Percentiles rank a stretch among this genome's conserved stretches.
Conservation (phyloP, 2,329 filamentous ascomycete species). For the Fusarium armeniacum region DNA sequence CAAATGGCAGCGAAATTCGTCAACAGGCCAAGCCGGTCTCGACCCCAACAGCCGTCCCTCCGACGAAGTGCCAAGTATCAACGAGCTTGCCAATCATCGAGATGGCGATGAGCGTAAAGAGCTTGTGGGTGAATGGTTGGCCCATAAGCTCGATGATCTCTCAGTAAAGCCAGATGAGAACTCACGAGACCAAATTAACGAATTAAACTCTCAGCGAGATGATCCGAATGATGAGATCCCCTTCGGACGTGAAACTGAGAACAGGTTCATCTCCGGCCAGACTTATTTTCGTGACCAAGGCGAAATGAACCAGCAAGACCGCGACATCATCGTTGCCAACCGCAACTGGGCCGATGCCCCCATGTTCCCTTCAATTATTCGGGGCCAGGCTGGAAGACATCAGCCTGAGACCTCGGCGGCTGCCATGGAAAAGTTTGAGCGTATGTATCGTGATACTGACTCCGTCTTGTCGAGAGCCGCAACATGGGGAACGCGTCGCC, state of each 20-base stretch:
- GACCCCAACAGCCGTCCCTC: conserved; percentile 62
- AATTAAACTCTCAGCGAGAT: conserved; percentile 44
- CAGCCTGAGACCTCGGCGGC: conserved; percentile 67
- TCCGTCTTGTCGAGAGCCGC: conserved; percentile 74
- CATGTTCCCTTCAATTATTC: conserved; percentile 60
- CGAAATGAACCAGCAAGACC: conserved; percentile 61
- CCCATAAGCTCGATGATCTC: conserved; percentile 52
- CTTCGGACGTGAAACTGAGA: conserved; percentile 64
- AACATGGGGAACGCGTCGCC: conserved; percentile 78
- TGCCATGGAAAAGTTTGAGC: conserved; percentile 67
- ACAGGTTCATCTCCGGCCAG: conserved; percentile 63
- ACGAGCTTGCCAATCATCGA: conserved; percentile 61
- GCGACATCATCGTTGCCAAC: conserved; percentile 63
- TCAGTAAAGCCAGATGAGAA: conserved; percentile 48
- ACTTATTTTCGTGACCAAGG: conserved; percentile 63
- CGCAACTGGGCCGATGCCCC: conserved; percentile 66
- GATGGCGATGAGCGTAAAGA: conserved; percentile 63
- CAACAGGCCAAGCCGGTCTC: conserved; percentile 61
- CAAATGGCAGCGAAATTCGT: conserved; percentile 57
- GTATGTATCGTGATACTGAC: conserved; percentile 67
- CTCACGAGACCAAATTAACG: conserved; percentile 40
- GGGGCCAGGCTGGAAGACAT: conserved; percentile 49
- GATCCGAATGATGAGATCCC: conserved; percentile 58
- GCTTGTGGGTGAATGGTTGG: conserved; percentile 67
- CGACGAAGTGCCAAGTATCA: conserved; percentile 63